phyloP scores from a whole-genome alignment of 2,329 filamentous ascomycete species.

The Pyrenophora teres region DNA sequence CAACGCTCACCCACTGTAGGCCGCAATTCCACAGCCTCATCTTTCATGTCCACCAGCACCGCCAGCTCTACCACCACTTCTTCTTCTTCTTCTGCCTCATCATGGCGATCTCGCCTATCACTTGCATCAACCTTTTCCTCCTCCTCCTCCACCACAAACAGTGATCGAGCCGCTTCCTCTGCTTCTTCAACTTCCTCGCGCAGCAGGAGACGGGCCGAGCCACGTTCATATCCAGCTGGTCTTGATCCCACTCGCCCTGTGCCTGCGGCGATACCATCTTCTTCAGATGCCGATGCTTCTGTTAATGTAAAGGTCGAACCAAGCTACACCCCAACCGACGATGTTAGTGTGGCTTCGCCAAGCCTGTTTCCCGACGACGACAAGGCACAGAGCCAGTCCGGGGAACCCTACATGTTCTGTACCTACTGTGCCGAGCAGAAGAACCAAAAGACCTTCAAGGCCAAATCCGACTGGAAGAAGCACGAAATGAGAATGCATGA shows the following conservation, averaged over 20 bases:
- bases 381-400: slow-evolving; percentile 29
- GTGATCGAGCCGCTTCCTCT: slow-evolving; percentile 36
- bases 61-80: slow-evolving; percentile 34
- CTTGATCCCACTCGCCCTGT: slow-evolving; percentile 42
- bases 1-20: no score
- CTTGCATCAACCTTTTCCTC: slow-evolving; percentile 41
- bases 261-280: slow-evolving; percentile 37
- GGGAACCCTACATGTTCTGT: slow-evolving; percentile 46
- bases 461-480: slow-evolving; percentile 49
- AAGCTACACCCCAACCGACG: slow-evolving; percentile 40
- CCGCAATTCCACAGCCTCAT: slow-evolving; percentile 42
- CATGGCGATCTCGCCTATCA: slow-evolving; percentile 42
- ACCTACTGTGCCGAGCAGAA: slow-evolving; percentile 46
- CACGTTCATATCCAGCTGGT: slow-evolving; percentile 42
- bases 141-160: slow-evolving; percentile 37
- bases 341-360: slow-evolving; percentile 38
- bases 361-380: slow-evolving; percentile 25
- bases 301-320: slow-evolving; percentile 38
- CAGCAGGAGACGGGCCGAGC: slow-evolving; percentile 38
- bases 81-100: slow-evolving; percentile 39
- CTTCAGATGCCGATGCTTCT: slow-evolving; percentile 40
- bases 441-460: slow-evolving; percentile 44
- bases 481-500: slow-evolving; percentile 48
- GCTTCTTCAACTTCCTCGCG: slow-evolving; percentile 39
- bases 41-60: slow-evolving; percentile 40